phyloP scores from a whole-genome alignment of 805 yeast genomes.

The Hanseniaspora valbyensis region DNA sequence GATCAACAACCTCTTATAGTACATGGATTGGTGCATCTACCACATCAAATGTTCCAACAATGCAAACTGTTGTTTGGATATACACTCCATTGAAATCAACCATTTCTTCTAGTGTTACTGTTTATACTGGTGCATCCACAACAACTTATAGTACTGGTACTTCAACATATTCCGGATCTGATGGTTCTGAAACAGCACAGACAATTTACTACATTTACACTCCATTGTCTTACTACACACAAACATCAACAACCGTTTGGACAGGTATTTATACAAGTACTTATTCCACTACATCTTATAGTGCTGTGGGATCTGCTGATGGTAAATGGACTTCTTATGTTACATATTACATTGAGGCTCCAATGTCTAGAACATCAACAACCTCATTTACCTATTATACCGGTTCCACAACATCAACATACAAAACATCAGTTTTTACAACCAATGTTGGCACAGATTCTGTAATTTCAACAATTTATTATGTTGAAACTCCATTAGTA shows the following conservation, averaged over 20 bases:
- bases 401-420: conserved; percentile 13
- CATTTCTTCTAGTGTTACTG: not conserved
- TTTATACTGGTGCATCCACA: conserved; percentile 12
- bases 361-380: conserved; percentile 8
- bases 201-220: conserved; percentile 19
- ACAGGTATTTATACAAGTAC: conserved; percentile 16
- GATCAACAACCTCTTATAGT: not conserved
- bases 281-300: conserved; percentile 12
- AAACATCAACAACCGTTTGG: conserved; percentile 15
- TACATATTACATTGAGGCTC: conserved; percentile 19
- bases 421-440: not conserved
- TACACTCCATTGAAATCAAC: conserved; percentile 16
- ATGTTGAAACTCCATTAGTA: conserved; percentile 14
- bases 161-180: conserved; percentile 16
- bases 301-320: conserved; percentile 17
- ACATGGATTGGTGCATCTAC: conserved; percentile 7
- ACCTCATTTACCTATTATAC: conserved; percentile 10
- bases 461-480: conserved; percentile 1
- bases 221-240: conserved; percentile 13
- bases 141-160: conserved; percentile 11
- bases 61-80: conserved; percentile 14
- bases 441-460: not conserved
- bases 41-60: not conserved
- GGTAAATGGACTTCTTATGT: conserved; percentile 15
- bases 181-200: conserved; percentile 17